Conservation (phyloP, 768 basidiomycete species). For the Kwoniella botswanensis region DNA sequence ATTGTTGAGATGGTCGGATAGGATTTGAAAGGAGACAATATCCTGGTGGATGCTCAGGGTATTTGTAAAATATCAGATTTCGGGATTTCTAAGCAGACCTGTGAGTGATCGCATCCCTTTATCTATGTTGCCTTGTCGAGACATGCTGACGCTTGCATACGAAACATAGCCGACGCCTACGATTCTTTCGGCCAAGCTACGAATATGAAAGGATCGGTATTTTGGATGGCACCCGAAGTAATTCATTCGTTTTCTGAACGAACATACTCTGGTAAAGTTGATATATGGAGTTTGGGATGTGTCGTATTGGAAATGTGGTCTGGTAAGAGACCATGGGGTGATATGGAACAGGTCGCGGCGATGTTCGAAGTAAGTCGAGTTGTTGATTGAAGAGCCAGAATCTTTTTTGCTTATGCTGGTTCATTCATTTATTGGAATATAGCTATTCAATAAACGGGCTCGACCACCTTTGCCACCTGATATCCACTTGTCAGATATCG, state of each 20-base stretch:
- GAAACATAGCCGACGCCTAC: constrained; percentile 71
- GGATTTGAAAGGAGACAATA: constrained; percentile 98
- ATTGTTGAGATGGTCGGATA: constrained; percentile 50
- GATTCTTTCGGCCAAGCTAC: constrained; percentile 74
- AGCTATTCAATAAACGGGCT: constrained; percentile 83
- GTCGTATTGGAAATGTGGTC: constrained; percentile 99
- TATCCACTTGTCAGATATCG: constrained; percentile 73
- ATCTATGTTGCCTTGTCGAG: neutral
- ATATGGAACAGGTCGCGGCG: constrained; percentile 85
- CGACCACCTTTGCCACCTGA: constrained; percentile 89
- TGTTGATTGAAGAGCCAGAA: neutral
- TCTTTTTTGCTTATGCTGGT: no score
- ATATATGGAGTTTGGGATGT: constrained; percentile 95
- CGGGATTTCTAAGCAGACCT: constrained; percentile 93
- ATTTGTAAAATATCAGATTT: constrained; percentile 93
- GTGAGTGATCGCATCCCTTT: constrained; percentile 43
- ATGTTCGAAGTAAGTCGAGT: constrained; percentile 79
- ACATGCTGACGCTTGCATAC: constrained; percentile 8
- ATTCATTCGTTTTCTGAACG: constrained; percentile 73
- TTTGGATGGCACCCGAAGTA: constrained; percentile 99
- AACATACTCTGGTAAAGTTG: constrained; percentile 94
- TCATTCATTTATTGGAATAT: neutral
- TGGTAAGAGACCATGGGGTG: constrained; percentile 89
- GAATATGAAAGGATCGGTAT: constrained; percentile 96
- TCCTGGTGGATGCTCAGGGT: constrained; percentile 89